Evolutionary conservation across 1,284 basidiomycete genomes (phyloP).

Genomic region (Flammula alnicola): DNA sequence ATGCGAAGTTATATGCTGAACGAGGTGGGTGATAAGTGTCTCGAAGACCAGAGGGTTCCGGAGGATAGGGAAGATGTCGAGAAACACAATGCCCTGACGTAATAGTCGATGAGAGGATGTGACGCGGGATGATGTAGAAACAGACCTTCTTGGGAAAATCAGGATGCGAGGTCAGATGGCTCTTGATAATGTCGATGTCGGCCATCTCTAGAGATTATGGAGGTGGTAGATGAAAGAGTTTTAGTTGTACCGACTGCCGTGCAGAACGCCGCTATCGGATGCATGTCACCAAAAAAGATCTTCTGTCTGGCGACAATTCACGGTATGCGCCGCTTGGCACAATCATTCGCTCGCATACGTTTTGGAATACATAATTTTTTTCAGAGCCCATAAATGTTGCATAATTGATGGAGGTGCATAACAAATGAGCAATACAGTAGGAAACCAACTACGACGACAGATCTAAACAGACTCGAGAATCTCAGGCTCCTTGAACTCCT

Average conservation of each 20-base stretch:
- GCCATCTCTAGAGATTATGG: slow-evolving; percentile 57
- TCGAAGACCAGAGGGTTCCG: slow-evolving; percentile 86
- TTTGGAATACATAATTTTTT: slow-evolving; percentile 12
- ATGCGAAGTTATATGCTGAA: slow-evolving; percentile 84
- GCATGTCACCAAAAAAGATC: background rate
- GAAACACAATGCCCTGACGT: slow-evolving; percentile 74
- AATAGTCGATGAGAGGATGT: slow-evolving; percentile 2
- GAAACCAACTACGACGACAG: slow-evolving; percentile 36
- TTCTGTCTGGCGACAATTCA: background rate
- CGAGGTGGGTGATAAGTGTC: slow-evolving; percentile 88
- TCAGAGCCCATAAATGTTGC: slow-evolving; percentile 22
- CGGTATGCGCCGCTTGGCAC: no score
- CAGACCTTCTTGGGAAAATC: slow-evolving; percentile 90
- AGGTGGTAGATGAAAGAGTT: no score
- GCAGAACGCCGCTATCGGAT: background rate
- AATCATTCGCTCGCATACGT: no score
- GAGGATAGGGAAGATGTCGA: slow-evolving; percentile 93
- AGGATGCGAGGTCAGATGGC: slow-evolving; percentile 68
- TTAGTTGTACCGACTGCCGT: background rate
- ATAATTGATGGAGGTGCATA: slow-evolving; percentile 23
- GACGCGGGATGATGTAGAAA: background rate
- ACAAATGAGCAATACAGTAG: slow-evolving; percentile 29
- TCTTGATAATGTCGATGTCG: slow-evolving; percentile 77
- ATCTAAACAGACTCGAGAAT: slow-evolving; percentile 82
- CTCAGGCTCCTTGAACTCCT: slow-evolving; percentile 94